Evolutionary conservation across 495 filamentous ascomycete species (phyloP).

Genomic region (Pyrenula aspistea): DNA sequence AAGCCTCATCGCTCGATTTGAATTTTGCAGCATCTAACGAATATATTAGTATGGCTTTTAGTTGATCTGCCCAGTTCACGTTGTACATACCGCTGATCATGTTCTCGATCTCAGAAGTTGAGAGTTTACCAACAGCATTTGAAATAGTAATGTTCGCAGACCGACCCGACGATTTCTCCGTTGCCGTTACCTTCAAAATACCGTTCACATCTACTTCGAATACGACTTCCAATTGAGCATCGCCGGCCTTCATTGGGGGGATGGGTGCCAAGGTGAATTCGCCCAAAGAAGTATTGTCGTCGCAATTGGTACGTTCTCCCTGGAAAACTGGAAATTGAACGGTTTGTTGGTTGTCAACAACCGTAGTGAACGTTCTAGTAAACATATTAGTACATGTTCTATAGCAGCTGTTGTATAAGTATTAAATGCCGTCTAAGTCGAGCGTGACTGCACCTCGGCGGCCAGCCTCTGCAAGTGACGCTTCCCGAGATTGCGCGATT

Average conservation of each 20-base stretch:
- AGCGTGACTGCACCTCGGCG: not conserved
- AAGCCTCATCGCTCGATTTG: constrained; percentile 94
- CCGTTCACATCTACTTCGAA: constrained; percentile 99
- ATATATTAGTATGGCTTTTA: constrained; percentile 4
- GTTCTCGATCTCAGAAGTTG: constrained; percentile 85
- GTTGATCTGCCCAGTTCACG: not conserved
- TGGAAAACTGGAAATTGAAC: constrained; percentile 98
- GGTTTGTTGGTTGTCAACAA: constrained; percentile 90
- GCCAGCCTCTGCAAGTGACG: not conserved
- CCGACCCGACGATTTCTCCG: constrained; percentile 96
- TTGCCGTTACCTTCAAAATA: constrained; percentile 99
- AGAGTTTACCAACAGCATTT: constrained; percentile 98
- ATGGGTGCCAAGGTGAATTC: constrained; percentile 98
- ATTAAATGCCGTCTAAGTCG: not conserved
- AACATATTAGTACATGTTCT: constrained; percentile 1
- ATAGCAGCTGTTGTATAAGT: constrained; percentile 1
- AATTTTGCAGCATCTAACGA: constrained; percentile 84
- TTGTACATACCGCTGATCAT: constrained; percentile 72
- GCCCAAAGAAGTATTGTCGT: constrained; percentile 97
- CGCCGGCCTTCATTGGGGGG: constrained; percentile 93
- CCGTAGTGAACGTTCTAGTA: constrained; percentile 79
- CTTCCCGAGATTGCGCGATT: no score
- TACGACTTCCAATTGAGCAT: constrained; percentile 93
- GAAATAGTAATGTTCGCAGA: constrained; percentile 99
- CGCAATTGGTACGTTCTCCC: constrained; percentile 98